Conservation (phyloP, 2,329 filamentous ascomycete genomes). For the Penicillium sp. region DNA sequence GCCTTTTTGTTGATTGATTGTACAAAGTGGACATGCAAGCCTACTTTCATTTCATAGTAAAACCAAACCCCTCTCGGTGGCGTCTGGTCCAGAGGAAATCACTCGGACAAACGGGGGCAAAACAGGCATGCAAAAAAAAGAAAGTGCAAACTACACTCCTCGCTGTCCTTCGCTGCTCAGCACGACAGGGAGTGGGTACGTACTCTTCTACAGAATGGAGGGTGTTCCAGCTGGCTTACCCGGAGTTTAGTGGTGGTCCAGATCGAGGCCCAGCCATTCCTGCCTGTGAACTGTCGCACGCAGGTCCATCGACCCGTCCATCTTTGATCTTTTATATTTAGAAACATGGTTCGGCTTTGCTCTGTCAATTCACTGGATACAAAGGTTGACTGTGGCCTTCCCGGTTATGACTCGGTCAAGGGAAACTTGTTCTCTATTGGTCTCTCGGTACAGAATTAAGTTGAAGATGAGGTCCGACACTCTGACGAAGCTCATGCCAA, state of each 20-base stretch:
- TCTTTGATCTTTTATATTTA: conserved; percentile 7
- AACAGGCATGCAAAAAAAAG: not conserved
- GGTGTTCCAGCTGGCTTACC: not conserved
- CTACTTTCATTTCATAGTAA: not conserved
- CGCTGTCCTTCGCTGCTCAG: not conserved
- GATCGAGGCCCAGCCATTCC: conserved; percentile 6
- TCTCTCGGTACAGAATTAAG: no score
- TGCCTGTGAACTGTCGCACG: not conserved
- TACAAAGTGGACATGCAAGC: not conserved
- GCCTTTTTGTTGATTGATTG: no score
- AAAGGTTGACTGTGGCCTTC: not conserved
- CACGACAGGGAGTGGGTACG: not conserved
- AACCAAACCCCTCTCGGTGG: not conserved
- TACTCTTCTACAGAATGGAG: not conserved
- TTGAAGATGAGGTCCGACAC: no score
- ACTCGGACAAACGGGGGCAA: not conserved
- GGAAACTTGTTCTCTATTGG: no score
- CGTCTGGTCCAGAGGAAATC: not conserved
- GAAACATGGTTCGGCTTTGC: conserved; percentile 4
- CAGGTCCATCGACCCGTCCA: not conserved
- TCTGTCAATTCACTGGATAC: not conserved
- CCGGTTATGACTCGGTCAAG: not conserved
- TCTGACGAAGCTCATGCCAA: no score
- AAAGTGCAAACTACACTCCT: not conserved
- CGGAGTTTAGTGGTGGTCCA: not conserved